Evolutionary conservation across 805 yeast genomes (phyloP).

Genomic region (Yamadazyma endophytica): DNA sequence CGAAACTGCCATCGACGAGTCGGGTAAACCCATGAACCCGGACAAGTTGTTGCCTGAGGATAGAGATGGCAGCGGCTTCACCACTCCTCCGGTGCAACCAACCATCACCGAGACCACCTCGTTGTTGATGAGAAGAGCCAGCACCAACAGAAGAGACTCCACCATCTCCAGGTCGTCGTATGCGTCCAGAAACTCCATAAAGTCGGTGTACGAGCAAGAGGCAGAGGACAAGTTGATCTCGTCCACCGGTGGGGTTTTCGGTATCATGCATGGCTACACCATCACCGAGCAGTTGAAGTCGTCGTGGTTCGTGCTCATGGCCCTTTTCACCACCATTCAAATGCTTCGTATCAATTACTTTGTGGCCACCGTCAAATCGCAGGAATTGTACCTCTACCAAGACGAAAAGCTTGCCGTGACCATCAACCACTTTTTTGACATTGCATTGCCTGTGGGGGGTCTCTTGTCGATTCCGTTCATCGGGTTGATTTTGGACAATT

Average conservation of each 20-base stretch:
- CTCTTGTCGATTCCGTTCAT: slow-evolving; percentile 81
- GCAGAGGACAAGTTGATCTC: slow-evolving; percentile 53
- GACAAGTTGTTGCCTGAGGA: slow-evolving; percentile 38
- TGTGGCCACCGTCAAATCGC: slow-evolving; percentile 84
- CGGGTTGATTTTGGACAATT: slow-evolving; percentile 73
- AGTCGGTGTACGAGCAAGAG: slow-evolving; percentile 62
- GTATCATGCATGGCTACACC: slow-evolving; percentile 66
- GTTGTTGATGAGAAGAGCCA: slow-evolving; percentile 31
- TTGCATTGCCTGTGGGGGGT: slow-evolving; percentile 88
- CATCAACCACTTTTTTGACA: slow-evolving; percentile 74
- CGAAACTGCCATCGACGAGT: slow-evolving; percentile 70
- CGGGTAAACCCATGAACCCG: slow-evolving; percentile 53
- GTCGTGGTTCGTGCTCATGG: slow-evolving; percentile 77
- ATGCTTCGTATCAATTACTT: slow-evolving; percentile 91
- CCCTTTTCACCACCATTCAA: slow-evolving; percentile 75
- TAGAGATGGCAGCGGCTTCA: slow-evolving; percentile 19
- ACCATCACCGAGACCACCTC: slow-evolving; percentile 39
- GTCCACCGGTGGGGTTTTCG: slow-evolving; percentile 68
- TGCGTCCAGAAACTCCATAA: slow-evolving; percentile 34
- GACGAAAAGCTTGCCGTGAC: slow-evolving; percentile 47
- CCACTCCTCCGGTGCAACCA: slow-evolving; percentile 19
- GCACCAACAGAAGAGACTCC: slow-evolving; percentile 23
- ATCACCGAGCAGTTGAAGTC: slow-evolving; percentile 49
- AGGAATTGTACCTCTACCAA: slow-evolving; percentile 64
- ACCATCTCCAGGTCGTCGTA: slow-evolving; percentile 27